These are phyloP conservation scores for Ophiosphaerella herpotricha DNA, from an alignment of 2,329 filamentous ascomycete species.

Conservation along the genomic window DNA sequence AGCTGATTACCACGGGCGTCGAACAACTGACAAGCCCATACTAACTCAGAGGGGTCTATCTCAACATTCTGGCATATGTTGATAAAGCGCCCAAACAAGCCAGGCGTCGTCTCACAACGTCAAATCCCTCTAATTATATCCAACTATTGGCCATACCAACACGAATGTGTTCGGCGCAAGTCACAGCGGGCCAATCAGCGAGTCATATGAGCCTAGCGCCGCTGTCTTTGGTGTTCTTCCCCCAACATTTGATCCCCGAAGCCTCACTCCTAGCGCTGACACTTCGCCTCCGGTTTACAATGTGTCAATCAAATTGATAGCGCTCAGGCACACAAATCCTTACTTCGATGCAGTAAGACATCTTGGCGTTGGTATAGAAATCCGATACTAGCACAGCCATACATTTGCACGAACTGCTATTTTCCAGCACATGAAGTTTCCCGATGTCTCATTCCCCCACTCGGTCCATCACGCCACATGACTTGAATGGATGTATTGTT, in stretches of 20 bases:
- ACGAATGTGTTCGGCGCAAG: background rate
- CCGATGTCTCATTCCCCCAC: background rate
- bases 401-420: background rate
- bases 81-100: background rate
- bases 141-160: background rate
- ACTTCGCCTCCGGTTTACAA: background rate
- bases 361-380: slow-evolving; percentile 8
- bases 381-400: slow-evolving; percentile 3
- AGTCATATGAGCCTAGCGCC: background rate
- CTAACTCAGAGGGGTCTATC: too few relatives aligned
- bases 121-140: background rate
- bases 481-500: background rate
- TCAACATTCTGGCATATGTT: background rate
- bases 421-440: background rate
- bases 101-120: background rate
- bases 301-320: background rate
- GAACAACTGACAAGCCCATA: too few relatives aligned
- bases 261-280: slow-evolving; percentile 7
- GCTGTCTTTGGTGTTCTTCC: background rate
- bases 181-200: slow-evolving; percentile 4
- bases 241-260: slow-evolving; percentile 5
- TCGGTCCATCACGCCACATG: background rate
- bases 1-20: too few relatives aligned
- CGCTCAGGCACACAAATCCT: background rate
- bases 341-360: background rate